These are phyloP conservation scores for Choiromyces venosus DNA, from an alignment of 495 filamentous ascomycete genomes.

Conservation along the genomic window DNA sequence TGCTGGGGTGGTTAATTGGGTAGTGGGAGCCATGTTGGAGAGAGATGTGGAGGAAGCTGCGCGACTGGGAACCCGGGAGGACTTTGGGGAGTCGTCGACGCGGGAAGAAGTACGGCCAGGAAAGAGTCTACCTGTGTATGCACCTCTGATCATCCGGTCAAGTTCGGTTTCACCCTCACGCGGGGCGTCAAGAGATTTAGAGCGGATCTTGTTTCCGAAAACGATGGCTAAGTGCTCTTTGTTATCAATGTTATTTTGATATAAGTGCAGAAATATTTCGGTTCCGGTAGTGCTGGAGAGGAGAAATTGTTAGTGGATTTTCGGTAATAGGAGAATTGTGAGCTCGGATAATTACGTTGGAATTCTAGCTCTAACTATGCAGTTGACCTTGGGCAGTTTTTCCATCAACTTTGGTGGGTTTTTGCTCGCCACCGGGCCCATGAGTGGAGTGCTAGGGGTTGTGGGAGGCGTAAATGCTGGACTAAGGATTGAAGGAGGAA, in stretches of 20 bases:
- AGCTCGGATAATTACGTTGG: constrained; percentile 51
- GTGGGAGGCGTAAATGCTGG: constrained; percentile 73
- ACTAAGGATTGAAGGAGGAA: constrained; percentile 48
- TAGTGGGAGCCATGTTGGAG: not conserved
- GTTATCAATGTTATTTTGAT: constrained; percentile 82
- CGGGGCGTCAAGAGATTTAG: constrained; percentile 68
- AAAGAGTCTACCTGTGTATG: constrained; percentile 80
- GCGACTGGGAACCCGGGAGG: constrained; percentile 8
- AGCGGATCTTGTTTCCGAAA: constrained; percentile 80
- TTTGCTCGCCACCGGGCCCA: constrained; percentile 50
- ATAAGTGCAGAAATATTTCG: constrained; percentile 96
- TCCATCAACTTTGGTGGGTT: constrained; percentile 60
- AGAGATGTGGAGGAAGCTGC: constrained; percentile 16
- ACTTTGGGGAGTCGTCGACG: constrained; percentile 32
- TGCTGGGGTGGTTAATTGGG: constrained; percentile 20
- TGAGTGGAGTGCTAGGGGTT: constrained; percentile 62
- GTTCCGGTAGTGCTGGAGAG: constrained; percentile 61
- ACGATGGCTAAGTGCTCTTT: constrained; percentile 99
- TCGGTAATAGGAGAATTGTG: not conserved
- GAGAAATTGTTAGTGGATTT: constrained; percentile 2
- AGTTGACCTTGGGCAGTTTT: constrained; percentile 67
- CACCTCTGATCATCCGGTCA: constrained; percentile 91
- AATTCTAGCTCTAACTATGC: constrained; percentile 76
- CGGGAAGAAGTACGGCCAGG: constrained; percentile 66
- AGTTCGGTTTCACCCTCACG: constrained; percentile 87